Base-by-base conservation (phyloP, 768 basidiomycete species). In the Gloeopeniophorella convolvens region DNA sequence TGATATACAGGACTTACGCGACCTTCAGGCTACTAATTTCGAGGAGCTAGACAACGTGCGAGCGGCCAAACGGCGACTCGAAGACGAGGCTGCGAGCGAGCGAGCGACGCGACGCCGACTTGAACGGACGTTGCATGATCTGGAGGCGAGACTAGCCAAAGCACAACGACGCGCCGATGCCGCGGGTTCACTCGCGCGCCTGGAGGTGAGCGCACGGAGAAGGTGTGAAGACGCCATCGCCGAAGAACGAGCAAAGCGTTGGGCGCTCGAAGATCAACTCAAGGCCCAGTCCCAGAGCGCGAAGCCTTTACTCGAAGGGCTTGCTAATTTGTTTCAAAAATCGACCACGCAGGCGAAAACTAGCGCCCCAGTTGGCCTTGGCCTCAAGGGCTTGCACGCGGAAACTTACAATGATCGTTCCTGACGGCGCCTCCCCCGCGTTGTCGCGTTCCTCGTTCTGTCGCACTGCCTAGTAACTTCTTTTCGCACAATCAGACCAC, bases 61-160 rank as follows among this genome's bases (percentile, higher is more conserved):
- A 21, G 41, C 59, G 26, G 60, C 61, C 23, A 78, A 76, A 56
- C 74, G 74, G 24, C 70, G 71, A 58, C 54, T 76, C 30, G 74
- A 78, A 58, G 70, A 74, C 11, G 60, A 63, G 21, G 55, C 61
- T 20, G 44, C 45, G 2, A 24, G 42, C 6, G 65, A 65, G 46
- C 61, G 59, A 21, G 32, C 26, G 12, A 41, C 37, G n/a, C 63
- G 62, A 11, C 59, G 56, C 27, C 60, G 57, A 49, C 55, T 59
- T 30, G 59, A 63, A 41, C 47, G 45, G 13, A 18, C 42, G 13
- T 23, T 51, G 9, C 30, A 42, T 11, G 53, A 52, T 23, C 49
- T 63, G 9, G 42, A 51, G 35, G 45, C 50, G 8, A 42, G 36
- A 32, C 42, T 55, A 3, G 33, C 34, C 23, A 42, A 44, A 13